These are phyloP conservation scores for Asparagopsis taxiformis DNA, from an alignment of 31 red algal genomes.

Conservation along the genomic window DNA sequence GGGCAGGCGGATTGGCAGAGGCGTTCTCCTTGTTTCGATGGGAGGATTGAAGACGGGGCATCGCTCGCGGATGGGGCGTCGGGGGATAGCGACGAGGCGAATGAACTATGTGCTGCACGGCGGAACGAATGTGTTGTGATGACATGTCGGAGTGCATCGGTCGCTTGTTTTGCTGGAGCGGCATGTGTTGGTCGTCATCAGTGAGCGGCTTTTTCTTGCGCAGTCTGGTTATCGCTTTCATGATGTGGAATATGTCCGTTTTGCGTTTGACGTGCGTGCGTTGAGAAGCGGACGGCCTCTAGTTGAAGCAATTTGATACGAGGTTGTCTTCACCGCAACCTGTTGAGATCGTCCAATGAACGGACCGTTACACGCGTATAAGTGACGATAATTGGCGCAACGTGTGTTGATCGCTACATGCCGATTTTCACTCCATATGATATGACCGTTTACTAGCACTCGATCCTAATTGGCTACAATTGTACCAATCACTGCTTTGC, in stretches of 20 bases:
- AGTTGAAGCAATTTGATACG: too few relatives aligned
- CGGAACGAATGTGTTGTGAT: neutral
- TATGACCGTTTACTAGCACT: too few relatives aligned
- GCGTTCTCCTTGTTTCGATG: neutral
- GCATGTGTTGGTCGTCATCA: too few relatives aligned
- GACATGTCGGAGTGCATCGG: neutral
- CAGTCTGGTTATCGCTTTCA: neutral
- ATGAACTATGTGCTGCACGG: neutral
- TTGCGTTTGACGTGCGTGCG: too few relatives aligned
- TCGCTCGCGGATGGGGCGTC: neutral
- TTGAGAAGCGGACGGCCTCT: too few relatives aligned
- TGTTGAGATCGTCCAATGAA: too few relatives aligned
- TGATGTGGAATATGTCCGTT: too few relatives aligned
- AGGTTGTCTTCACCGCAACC: too few relatives aligned
- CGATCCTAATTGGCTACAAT: too few relatives aligned
- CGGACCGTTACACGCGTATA: neutral
- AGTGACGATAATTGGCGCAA: neutral
- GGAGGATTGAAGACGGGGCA: neutral
- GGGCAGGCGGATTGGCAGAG: neutral
- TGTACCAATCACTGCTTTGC: neutral
- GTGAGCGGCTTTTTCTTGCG: neutral
- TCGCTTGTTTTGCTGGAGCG: neutral
- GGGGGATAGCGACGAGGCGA: neutral
- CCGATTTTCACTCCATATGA: too few relatives aligned
- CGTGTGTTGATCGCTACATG: too few relatives aligned